Conservation (phyloP, 1,284 basidiomycete genomes). For the Chalciporus piperatoides region DNA sequence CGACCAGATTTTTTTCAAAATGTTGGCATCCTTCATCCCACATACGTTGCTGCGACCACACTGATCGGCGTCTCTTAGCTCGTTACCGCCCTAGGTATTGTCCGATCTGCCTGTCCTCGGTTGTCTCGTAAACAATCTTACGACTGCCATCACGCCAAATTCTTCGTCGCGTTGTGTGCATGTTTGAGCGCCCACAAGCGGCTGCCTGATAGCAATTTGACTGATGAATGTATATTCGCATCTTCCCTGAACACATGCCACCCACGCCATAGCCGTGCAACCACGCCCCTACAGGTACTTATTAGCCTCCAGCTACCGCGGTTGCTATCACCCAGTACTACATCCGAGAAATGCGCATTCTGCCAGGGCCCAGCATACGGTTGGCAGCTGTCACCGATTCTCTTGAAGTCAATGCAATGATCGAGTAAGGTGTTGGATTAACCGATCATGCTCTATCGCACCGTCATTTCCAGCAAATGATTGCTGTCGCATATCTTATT, state of each 20-base stretch:
- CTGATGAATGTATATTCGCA: constrained; percentile 10
- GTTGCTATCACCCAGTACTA: constrained; percentile 83
- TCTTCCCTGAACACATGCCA: constrained; percentile 2
- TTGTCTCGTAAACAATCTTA: constrained; percentile 76
- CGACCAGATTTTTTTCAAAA: constrained; percentile 92
- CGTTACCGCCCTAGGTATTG: constrained; percentile 68
- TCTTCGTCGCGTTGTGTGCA: constrained; percentile 85
- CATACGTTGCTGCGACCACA: background rate
- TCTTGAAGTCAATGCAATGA: constrained; percentile 76
- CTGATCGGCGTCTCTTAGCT: too few species aligned
- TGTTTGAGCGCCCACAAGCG: constrained; percentile 5
- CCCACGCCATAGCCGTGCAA: constrained; percentile 3
- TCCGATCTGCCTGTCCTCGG: constrained; percentile 68
- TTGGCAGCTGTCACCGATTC: constrained; percentile 65
- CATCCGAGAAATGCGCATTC: constrained; percentile 86
- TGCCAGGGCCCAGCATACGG: constrained; percentile 91
- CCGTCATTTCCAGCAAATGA: background rate
- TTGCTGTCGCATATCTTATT: background rate
- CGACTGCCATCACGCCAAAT: constrained; percentile 91
- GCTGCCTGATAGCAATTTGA: background rate
- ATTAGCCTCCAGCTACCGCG: constrained; percentile 87
- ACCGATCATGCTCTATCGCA: constrained; percentile 3
- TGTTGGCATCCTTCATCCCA: constrained; percentile 41
- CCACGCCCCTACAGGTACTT: constrained; percentile 35
- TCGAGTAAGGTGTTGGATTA: constrained; percentile 74